Percentiles rank a stretch among this genome's conserved stretches.
Evolutionary conservation across 768 basidiomycete species (phyloP).

Genomic region (Naganishia onofrii): DNA sequence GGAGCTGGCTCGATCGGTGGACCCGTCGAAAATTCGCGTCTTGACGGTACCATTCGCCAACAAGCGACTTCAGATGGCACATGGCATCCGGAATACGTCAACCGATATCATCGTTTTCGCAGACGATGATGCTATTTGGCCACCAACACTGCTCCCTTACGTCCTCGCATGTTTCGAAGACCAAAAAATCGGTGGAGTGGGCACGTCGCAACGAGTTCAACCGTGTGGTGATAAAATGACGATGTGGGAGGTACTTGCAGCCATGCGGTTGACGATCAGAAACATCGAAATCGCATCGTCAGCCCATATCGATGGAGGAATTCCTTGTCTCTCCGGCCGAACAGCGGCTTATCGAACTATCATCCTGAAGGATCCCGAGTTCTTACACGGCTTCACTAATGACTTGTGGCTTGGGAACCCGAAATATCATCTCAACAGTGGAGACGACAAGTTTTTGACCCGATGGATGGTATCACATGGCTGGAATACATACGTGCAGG

Average conservation of each 20-base stretch:
- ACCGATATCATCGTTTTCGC: slow-evolving; percentile 94
- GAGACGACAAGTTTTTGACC: slow-evolving; percentile 91
- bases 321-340: slow-evolving; percentile 86
- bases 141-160: slow-evolving; percentile 81
- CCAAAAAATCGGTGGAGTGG: slow-evolving; percentile 87
- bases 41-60: slow-evolving; percentile 89
- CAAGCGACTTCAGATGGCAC: slow-evolving; percentile 89
- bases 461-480: slow-evolving; percentile 95
- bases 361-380: slow-evolving; percentile 91
- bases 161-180: slow-evolving; percentile 91
- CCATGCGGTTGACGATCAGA: slow-evolving; percentile 85
- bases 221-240: slow-evolving; percentile 75
- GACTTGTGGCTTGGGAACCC: slow-evolving; percentile 75
- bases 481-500: slow-evolving; percentile 82
- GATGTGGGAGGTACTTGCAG: slow-evolving; percentile 91
- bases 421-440: slow-evolving; percentile 91
- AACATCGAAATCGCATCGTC: slow-evolving; percentile 88
- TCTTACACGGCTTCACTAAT: slow-evolving; percentile 87
- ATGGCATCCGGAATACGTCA: slow-evolving; percentile 83
- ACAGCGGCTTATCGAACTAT: slow-evolving; percentile 92
- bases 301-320: slow-evolving; percentile 87
- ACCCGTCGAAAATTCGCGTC: slow-evolving; percentile 73
- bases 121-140: slow-evolving; percentile 95
- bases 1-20: slow-evolving; percentile 81
- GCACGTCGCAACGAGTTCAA: slow-evolving; percentile 84